phyloP scores from a whole-genome alignment of 208 protist genomes.

The Crithidia bombi region DNA sequence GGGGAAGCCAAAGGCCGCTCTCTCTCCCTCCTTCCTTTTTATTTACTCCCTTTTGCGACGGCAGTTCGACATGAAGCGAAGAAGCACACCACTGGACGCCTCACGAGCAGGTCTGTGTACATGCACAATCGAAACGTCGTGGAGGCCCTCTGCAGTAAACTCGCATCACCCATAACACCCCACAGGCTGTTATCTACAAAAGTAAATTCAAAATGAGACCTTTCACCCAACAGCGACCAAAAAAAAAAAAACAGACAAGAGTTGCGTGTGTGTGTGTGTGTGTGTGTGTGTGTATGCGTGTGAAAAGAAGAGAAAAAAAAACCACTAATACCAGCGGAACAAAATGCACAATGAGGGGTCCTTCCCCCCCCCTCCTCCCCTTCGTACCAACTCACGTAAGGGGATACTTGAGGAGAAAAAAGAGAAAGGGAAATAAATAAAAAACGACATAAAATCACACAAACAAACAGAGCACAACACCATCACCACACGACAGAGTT shows the following conservation, averaged over 20 bases:
- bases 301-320: background rate
- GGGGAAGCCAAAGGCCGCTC: background rate
- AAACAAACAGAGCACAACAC: slow-evolving; percentile 1
- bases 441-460: background rate
- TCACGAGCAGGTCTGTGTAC: background rate
- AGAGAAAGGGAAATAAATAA: slow-evolving; percentile 20
- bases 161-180: too few relatives aligned
- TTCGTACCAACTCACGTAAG: background rate
- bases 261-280: too few relatives aligned
- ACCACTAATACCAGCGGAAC: background rate
- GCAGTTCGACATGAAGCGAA: too few relatives aligned
- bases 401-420: background rate
- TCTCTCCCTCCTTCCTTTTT: too few relatives aligned
- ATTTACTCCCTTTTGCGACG: too few relatives aligned
- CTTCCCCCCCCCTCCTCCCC: too few relatives aligned
- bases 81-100: too few relatives aligned
- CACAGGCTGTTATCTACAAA: too few relatives aligned
- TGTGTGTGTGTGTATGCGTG: too few relatives aligned
- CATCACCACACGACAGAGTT: too few relatives aligned
- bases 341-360: background rate
- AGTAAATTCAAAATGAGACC: too few relatives aligned
- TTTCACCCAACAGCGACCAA: background rate
- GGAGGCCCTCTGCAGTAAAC: too few relatives aligned
- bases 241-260: background rate
- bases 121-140: background rate